Evolutionary conservation across 352 stramenopile species (phyloP), one percentile per base, ranked within the genome.

Genomic region (Pythium rhizo-oryzae): DNA sequence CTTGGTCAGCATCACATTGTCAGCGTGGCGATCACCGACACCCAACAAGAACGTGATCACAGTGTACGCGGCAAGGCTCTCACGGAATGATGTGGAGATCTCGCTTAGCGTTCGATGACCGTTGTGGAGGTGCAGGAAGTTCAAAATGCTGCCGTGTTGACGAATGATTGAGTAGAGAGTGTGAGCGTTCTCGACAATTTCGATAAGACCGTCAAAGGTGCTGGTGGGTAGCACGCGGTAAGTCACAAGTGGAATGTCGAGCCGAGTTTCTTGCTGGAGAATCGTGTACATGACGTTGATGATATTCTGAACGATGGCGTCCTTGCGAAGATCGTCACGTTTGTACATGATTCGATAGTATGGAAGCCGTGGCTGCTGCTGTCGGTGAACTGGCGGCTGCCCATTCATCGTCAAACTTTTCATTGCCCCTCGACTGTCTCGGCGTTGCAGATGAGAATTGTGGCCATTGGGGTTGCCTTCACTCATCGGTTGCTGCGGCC

Each of bases 41-140:
- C 97, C 97, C n/a, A 99, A 72, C 18, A 99, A 72, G 72, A 99
- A 99, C 28, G 98, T 99, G 59, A 99, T 99, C 41, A 99, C 98
- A 33, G 97, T 99, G 83, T 99, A 99, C 25, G 97, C 98, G 13
- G 98, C 98, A 58, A 98, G 94, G 71, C 88, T 98, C 62, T 98
- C 87, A 19, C 87, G 78, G 55, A 93, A 95, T 8, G 85, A 93
- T 21, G 84, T 85, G 46, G 85, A 93, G 43, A 95, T 95, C 60
- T 95, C 87, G 59, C 84, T 90, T n/a, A 95, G 76, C 37, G 84
- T 95, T 35, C 87, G 84, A 53, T 95, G 84, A 19, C 87, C 84
- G 33, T 95, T 95, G 76, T 95, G 90, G 41, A 92, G 87, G 39
- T 95, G 85, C 35, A 95, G 46, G 46, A 95, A 95, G 60, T 93